A percentile compares a stretch with the other conserved stretches of the same genome.
Conservation (phyloP, 805 yeast species). For the Jamesozyma gamospora region DNA sequence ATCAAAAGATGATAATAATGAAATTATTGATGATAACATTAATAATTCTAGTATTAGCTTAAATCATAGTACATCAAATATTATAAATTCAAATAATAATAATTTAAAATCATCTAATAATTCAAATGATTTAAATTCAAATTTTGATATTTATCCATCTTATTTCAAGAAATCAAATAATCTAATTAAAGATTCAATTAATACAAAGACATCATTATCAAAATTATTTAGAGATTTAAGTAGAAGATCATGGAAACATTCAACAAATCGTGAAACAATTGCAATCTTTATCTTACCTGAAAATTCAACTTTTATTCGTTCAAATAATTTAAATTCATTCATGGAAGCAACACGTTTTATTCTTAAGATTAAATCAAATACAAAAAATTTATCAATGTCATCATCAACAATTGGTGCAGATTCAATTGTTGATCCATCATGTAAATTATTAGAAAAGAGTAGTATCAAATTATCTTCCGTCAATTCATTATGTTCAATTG, state of each 20-base stretch:
- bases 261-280: constrained; percentile 45
- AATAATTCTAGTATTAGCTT: background rate
- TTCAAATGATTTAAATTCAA: constrained; percentile 1
- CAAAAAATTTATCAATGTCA: constrained; percentile 34
- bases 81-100: no score
- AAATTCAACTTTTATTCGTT: constrained; percentile 60
- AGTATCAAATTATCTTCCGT: constrained; percentile 79
- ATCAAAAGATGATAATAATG: constrained; percentile 5
- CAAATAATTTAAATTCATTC: constrained; percentile 69
- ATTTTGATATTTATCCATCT: constrained; percentile 20
- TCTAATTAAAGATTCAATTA: constrained; percentile 20
- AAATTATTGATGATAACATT: background rate
- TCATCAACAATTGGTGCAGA: constrained; percentile 79
- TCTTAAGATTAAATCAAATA: constrained; percentile 52
- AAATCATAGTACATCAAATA: background rate
- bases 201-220: constrained; percentile 40
- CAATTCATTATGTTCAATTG: constrained; percentile 66
- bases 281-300: constrained; percentile 64
- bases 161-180: constrained; percentile 25
- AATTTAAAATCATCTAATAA: background rate
- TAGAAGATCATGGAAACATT: constrained; percentile 85
- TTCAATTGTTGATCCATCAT: constrained; percentile 59
- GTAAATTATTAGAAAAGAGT: constrained; percentile 71
- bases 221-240: constrained; percentile 79
- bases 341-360: constrained; percentile 82